Evolutionary conservation across 2,329 filamentous ascomycete species (phyloP).

Genomic region (Phaeosphaeriaceae sp.): DNA sequence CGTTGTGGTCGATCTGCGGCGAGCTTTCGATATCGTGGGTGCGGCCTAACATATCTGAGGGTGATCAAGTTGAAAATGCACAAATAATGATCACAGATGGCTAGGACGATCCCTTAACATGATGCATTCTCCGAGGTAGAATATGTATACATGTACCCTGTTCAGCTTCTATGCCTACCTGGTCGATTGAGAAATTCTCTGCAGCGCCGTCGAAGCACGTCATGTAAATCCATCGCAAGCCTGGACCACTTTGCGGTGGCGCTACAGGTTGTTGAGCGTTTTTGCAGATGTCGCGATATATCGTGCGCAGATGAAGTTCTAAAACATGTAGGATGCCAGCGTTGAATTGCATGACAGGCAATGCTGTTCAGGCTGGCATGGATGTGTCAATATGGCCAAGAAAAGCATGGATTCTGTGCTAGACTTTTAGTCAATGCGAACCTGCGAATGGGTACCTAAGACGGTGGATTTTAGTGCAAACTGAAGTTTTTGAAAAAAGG

Average conservation of each 20-base stretch:
- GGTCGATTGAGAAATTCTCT: conserved; percentile 16
- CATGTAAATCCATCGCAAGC: conserved; percentile 17
- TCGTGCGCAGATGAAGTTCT: neutral
- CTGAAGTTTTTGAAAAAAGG: neutral
- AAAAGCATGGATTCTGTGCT: neutral
- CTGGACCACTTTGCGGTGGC: conserved; percentile 15
- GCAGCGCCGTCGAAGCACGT: conserved; percentile 24
- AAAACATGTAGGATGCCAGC: neutral
- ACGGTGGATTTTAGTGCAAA: neutral
- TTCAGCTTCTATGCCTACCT: neutral
- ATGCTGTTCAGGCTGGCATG: neutral
- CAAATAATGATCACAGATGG: conserved; percentile 1
- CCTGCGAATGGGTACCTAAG: neutral
- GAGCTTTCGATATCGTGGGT: conserved; percentile 20
- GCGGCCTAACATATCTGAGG: conserved; percentile 9
- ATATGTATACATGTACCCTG: conserved; percentile 8
- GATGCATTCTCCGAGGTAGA: neutral
- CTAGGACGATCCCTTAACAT: neutral
- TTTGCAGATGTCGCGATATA: neutral
- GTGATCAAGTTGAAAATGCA: neutral
- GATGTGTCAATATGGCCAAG: neutral
- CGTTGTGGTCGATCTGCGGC: conserved; percentile 9
- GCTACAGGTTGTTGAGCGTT: neutral
- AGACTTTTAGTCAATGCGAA: neutral
- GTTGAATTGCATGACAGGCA: neutral